Evolutionary conservation across 139 green algal species (phyloP), one percentile per base, ranked within the genome.

Genomic region (Closterium sp.): DNA sequence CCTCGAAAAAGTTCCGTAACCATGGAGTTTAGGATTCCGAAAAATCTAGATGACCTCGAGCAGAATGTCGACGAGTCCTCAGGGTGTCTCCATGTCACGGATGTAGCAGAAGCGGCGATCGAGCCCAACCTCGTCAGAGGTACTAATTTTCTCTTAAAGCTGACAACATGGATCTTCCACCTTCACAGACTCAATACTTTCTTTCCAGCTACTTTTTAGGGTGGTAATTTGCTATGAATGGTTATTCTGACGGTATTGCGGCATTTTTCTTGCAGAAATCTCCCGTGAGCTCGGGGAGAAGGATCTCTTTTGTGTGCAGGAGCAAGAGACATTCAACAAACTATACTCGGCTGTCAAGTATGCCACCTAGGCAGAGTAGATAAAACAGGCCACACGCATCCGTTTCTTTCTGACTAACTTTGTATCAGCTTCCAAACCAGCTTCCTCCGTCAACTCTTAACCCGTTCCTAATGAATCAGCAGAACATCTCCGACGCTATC

Each of bases 311-410:
- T 90, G 85, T 22, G 50, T 93, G 38, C 29, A 91, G 87, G 85
- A 93, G n/a, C 38, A 93, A 32, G 90, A 93, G 19, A 29, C 90
- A 29, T 93, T 93, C 73, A 70, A 31, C 90, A 28, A 79, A 85
- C 13, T 89, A 21, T 91, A 93, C 90, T 93, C 85, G 22, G 30
- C 90, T 90, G 31, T 91, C 22, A 93, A 87, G 90, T 91, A 27
- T 7, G 86, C 87, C 31, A n/a, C 32, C 13, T 11, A 45, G 85
- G 31, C 22, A n/a, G 13, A 89, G 31, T 50, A 50, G 38, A 9
- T 9, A 50, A 50, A 50, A 50, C 38, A 9, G 38, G 38, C 38
- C 38, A 50, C 38, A 21, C 13, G 9, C 85, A 11, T 34, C 17
- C 22, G 28, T 87, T 30, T 28, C 85, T 89, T 31, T 89, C 87